Conservation (phyloP, 2,329 filamentous ascomycete genomes). For the Epichloe aotearoae region DNA sequence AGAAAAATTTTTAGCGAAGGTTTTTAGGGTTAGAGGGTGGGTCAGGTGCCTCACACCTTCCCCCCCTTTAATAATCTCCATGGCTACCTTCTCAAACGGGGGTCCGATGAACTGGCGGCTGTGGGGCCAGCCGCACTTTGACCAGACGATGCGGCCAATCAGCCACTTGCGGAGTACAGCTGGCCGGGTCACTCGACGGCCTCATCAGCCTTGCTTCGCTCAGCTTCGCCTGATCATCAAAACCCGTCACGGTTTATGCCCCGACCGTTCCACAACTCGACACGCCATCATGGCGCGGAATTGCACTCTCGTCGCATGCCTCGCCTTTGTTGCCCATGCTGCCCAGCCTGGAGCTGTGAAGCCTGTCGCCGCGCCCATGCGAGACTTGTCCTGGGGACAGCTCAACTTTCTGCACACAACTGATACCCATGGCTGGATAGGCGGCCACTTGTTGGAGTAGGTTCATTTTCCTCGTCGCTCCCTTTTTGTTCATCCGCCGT, state of each 20-base stretch:
- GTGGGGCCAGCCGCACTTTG: not conserved
- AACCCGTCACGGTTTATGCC: not conserved
- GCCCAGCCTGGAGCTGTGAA: conserved; percentile 70
- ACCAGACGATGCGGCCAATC: not conserved
- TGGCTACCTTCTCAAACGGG: too few species aligned
- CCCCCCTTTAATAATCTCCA: too few species aligned
- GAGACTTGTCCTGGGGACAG: conserved; percentile 80
- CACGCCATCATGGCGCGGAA: conserved; percentile 14
- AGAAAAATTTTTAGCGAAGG: too few species aligned
- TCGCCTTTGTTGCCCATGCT: conserved; percentile 23
- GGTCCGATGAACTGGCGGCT: not conserved
- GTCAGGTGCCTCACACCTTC: too few species aligned
- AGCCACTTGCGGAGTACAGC: not conserved
- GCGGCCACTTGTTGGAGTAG: conserved; percentile 82
- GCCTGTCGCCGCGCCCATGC: conserved; percentile 68
- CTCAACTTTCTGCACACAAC: conserved; percentile 97
- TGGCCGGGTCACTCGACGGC: not conserved
- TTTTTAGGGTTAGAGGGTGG: too few species aligned
- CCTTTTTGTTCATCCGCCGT: not conserved
- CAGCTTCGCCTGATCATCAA: not conserved
- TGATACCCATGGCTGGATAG: conserved; percentile 92
- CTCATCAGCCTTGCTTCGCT: too few species aligned
- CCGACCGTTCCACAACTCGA: not conserved
- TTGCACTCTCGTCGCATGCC: conserved; percentile 14
- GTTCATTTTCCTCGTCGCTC: conserved; percentile 11